Percentiles rank a stretch among this genome's conserved stretches.
These are phyloP conservation scores for Mucor piriformis DNA, from an alignment of 371 early-diverging fungal genomes.

Conservation along the genomic window DNA sequence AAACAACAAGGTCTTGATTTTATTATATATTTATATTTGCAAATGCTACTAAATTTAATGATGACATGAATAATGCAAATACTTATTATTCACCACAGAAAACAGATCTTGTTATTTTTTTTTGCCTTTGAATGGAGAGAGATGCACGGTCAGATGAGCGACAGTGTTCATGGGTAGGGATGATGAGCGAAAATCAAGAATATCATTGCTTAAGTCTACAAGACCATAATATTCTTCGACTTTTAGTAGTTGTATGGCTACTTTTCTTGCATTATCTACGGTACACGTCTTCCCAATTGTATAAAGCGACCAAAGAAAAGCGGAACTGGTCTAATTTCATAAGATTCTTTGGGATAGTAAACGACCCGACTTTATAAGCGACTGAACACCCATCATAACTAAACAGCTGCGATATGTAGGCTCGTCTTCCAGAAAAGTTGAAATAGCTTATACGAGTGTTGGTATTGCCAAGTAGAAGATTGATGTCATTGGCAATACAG, in stretches of 20 bases:
- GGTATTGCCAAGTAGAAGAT: conserved; percentile 3
- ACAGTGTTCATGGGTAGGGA: conserved; percentile 1
- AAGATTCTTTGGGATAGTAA: conserved; percentile 11
- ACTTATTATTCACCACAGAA: not conserved
- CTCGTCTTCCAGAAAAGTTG: conserved; percentile 14
- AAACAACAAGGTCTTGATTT: too few relatives aligned
- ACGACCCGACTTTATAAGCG: not conserved
- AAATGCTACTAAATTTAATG: too few relatives aligned
- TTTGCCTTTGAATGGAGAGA: conserved; percentile 7
- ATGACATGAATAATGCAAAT: conserved; percentile 6
- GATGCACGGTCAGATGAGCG: not conserved
- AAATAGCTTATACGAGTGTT: conserved; percentile 2
- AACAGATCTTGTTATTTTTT: conserved; percentile 13
- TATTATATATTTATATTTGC: too few relatives aligned
- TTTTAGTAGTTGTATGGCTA: not conserved
- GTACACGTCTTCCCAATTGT: conserved; percentile 8
- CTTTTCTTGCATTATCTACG: conserved; percentile 2
- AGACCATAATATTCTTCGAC: conserved; percentile 7
- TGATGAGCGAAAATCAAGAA: conserved; percentile 1
- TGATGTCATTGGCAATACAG: conserved; percentile 17
- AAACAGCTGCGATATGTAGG: conserved; percentile 3
- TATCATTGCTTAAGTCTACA: conserved; percentile 7
- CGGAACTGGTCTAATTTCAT: conserved; percentile 7
- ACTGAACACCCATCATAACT: not conserved
- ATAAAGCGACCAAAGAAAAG: conserved; percentile 8